Percentiles rank a stretch among this genome's conserved stretches.
Evolutionary conservation across 345 rosid genomes (phyloP).

Genomic region (Citrus sp.): DNA sequence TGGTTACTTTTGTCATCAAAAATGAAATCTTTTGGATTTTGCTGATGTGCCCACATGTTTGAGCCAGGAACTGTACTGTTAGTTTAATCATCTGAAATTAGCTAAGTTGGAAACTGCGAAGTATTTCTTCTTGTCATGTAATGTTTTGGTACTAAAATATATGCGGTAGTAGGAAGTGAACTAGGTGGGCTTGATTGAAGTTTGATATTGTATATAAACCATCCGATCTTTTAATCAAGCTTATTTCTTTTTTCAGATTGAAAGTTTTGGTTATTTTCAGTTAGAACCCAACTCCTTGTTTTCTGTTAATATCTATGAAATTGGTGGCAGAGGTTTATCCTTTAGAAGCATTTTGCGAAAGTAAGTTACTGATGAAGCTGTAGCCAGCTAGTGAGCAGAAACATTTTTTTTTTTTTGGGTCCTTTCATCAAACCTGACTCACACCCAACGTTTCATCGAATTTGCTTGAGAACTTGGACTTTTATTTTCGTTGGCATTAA

Average conservation of each 20-base stretch:
- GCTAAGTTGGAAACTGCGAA: background rate
- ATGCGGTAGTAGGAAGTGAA: background rate
- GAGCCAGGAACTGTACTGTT: background rate
- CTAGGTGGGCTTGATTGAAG: background rate
- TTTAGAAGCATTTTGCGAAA: background rate
- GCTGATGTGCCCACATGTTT: background rate
- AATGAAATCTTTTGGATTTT: background rate
- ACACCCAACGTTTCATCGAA: too few species aligned
- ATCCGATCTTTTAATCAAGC: background rate
- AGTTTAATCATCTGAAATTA: background rate
- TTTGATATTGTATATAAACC: background rate
- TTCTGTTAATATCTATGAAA: background rate
- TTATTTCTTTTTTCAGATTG: background rate
- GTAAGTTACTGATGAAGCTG: background rate
- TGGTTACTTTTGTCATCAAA: background rate
- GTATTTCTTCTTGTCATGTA: background rate
- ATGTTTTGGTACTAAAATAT: background rate
- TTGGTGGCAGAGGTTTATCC: background rate
- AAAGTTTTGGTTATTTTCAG: background rate
- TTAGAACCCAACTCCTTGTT: background rate
- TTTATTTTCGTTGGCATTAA: background rate
- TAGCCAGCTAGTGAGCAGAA: background rate
- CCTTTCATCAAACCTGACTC: too few species aligned
- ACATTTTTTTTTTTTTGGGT: too few species aligned
- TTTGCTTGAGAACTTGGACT: background rate